Evolutionary conservation across 306 rosid species (phyloP).

Genomic region (Lablab purpureus): DNA sequence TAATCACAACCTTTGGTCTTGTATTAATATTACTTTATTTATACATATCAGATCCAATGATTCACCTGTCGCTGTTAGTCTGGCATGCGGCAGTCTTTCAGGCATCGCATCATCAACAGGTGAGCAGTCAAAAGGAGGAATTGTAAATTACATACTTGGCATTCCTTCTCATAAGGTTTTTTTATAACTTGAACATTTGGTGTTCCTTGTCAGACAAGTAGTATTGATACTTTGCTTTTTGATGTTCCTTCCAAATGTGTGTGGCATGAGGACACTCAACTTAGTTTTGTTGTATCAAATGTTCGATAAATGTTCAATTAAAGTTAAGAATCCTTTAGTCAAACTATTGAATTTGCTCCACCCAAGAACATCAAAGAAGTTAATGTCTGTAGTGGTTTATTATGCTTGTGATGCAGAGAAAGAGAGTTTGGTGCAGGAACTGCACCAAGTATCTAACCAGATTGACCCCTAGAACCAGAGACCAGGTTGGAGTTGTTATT

Average conservation of each 20-base stretch:
- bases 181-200: constrained; percentile 41
- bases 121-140: constrained; percentile 61
- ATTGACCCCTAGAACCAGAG: constrained; percentile 90
- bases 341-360: constrained; percentile 51
- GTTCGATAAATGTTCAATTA: constrained; percentile 45
- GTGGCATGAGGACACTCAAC: constrained; percentile 37
- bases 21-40: constrained; percentile 30
- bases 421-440: constrained; percentile 83
- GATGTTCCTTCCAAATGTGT: constrained; percentile 38
- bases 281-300: constrained; percentile 40
- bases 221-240: constrained; percentile 41
- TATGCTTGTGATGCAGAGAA: constrained; percentile 98
- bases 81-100: constrained; percentile 95
- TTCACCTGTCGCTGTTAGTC: constrained; percentile 76
- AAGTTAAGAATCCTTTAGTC: constrained; percentile 51
- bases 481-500: constrained; percentile 78
- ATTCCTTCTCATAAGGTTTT: constrained; percentile 32
- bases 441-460: constrained; percentile 93
- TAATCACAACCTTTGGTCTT: not conserved
- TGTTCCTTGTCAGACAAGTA: constrained; percentile 41
- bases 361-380: constrained; percentile 55
- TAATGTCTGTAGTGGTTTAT: constrained; percentile 74
- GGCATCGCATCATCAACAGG: constrained; percentile 99
- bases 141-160: constrained; percentile 26
- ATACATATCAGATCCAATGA: constrained; percentile 69